phyloP scores from a whole-genome alignment of 1,139 yeast genomes.

The Candida sp. region DNA sequence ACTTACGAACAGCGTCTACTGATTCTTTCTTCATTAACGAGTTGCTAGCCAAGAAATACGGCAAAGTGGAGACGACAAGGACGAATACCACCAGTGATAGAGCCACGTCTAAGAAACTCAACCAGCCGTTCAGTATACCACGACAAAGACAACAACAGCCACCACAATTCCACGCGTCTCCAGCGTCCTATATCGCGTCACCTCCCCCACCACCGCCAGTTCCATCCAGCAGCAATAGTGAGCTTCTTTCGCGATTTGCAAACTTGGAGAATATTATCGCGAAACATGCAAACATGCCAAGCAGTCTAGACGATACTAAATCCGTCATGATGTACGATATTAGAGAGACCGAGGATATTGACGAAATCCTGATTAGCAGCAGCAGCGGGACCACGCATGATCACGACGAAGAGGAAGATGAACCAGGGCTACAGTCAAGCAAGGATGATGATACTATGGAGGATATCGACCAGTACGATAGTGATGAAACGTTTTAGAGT shows the following conservation, averaged over 20 bases:
- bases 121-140: slow-evolving; percentile 6
- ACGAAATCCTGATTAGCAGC: slow-evolving; percentile 22
- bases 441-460: slow-evolving; percentile 11
- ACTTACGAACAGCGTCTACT: slow-evolving; percentile 38
- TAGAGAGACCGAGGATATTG: slow-evolving; percentile 20
- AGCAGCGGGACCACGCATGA: slow-evolving; percentile 16
- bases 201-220: not conserved
- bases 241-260: slow-evolving; percentile 11
- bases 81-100: slow-evolving; percentile 8
- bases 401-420: slow-evolving; percentile 5
- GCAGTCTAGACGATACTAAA: slow-evolving; percentile 7
- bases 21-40: slow-evolving; percentile 40
- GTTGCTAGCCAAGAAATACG: slow-evolving; percentile 29
- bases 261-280: slow-evolving; percentile 10
- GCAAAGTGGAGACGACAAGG: slow-evolving; percentile 10
- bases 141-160: slow-evolving; percentile 4
- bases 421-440: slow-evolving; percentile 4
- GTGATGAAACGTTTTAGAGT: slow-evolving; percentile 18
- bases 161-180: not conserved
- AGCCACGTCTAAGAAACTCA: slow-evolving; percentile 4
- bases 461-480: slow-evolving; percentile 16
- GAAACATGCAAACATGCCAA: slow-evolving; percentile 5
- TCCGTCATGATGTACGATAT: slow-evolving; percentile 22
- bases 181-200: not conserved
- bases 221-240: slow-evolving; percentile 4